Conservation (phyloP, 2,329 filamentous ascomycete species). For the Uncinocarpus reesii region DNA sequence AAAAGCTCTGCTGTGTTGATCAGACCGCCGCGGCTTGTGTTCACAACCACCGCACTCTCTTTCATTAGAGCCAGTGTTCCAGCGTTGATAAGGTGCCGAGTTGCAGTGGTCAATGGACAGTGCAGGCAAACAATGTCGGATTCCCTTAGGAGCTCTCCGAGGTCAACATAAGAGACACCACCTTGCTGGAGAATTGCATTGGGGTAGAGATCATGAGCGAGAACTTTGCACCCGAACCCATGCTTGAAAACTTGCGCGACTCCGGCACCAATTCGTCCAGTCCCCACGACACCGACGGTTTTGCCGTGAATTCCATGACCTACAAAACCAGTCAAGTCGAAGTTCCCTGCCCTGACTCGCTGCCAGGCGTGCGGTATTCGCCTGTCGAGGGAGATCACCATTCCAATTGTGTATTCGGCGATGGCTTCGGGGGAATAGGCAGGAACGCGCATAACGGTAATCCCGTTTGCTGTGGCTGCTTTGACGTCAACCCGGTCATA, state of each 20-base stretch:
- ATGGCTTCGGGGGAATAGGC: slow-evolving; percentile 60
- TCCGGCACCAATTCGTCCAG: slow-evolving; percentile 55
- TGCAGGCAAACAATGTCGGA: slow-evolving; percentile 56
- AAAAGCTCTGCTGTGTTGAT: slow-evolving; percentile 53
- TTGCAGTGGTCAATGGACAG: slow-evolving; percentile 53
- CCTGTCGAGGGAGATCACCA: slow-evolving; percentile 57
- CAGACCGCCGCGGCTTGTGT: slow-evolving; percentile 58
- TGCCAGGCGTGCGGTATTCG: slow-evolving; percentile 59
- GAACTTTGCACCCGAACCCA: slow-evolving; percentile 54
- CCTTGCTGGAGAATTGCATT: slow-evolving; percentile 40
- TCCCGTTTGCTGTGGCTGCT: slow-evolving; percentile 44
- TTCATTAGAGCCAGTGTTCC: slow-evolving; percentile 48
- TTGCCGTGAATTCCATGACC: slow-evolving; percentile 53
- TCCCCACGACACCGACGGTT: slow-evolving; percentile 57
- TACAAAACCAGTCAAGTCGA: slow-evolving; percentile 50
- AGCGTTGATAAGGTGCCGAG: slow-evolving; percentile 51
- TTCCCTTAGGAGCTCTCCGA: slow-evolving; percentile 46
- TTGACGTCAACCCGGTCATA: slow-evolving; percentile 57
- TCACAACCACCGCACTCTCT: slow-evolving; percentile 51
- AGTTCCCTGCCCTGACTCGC: slow-evolving; percentile 59
- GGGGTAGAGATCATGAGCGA: slow-evolving; percentile 52
- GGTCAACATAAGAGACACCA: slow-evolving; percentile 43
- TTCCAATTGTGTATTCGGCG: slow-evolving; percentile 58
- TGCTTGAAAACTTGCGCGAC: slow-evolving; percentile 49
- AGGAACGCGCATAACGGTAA: slow-evolving; percentile 57